Evolutionary conservation across 2,329 filamentous ascomycete species (phyloP), one percentile per base, ranked within the genome.

Genomic region (Diaporthe eres): DNA sequence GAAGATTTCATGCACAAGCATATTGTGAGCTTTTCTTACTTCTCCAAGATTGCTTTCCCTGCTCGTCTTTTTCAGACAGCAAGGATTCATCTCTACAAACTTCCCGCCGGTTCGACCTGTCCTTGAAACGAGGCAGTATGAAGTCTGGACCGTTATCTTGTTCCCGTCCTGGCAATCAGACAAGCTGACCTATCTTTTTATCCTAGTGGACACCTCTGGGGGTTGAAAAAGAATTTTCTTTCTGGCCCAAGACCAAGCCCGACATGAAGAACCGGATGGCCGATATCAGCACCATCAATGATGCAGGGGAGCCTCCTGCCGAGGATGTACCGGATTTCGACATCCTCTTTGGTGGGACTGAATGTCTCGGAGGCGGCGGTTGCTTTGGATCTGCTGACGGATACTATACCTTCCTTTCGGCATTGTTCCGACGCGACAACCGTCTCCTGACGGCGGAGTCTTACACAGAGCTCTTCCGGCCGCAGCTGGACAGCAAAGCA

Each of bases 351-450:
- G 79, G 80, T 1, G 75, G 67, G 2, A 77, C 71, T 2, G 80
- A 79, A 12, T 81, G 80, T 60, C 65, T 81, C 1, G 80, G 80
- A 0, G 80, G 81, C 2, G 79, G 72, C 1, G 79, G 80, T 4
- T 34, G 80, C 15, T 79, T 73, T 53, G 51, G 76, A 0, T 78
- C 80, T 1, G 25, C 77, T 0, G 75, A 77, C 39, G 80, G 76
- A 13, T 81, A 81, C 70, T 78, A 80, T 63, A 77, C 77, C 1
- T 79, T 82, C 28, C 72, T 81, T 3, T 79, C 79, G 4, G 80
- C 81, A 1, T 53, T 82, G 5, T 61, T 79, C 31, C 77, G 78
- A 13, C 78, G 79, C 5, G 80, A 81, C n/a, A 39, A 76, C 5
- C 77, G 63, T n/a, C 74, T 82, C 7, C 72, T 82, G 5, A 76